phyloP scores from a whole-genome alignment of 2,329 filamentous ascomycete species.

The Cordyceps fumosorosea region DNA sequence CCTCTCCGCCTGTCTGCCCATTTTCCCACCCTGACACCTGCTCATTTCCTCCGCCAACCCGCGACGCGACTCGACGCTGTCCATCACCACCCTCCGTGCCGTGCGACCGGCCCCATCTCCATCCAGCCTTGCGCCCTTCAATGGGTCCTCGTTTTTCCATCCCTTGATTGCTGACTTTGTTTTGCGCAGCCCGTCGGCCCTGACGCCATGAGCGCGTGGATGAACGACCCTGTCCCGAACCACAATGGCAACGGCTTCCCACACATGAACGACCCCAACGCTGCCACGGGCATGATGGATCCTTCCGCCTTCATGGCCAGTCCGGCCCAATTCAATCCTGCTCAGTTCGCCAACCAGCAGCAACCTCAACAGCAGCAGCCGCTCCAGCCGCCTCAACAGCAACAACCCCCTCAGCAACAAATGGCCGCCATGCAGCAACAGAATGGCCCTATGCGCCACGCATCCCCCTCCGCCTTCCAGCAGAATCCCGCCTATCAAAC shows the following conservation, averaged over 20 bases:
- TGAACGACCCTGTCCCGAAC: conserved; percentile 64
- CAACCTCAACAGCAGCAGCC: conserved; percentile 19
- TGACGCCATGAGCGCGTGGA: conserved; percentile 64
- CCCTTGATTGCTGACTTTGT: conserved; percentile 40
- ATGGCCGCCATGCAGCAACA: conserved; percentile 58
- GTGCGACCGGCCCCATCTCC: conserved; percentile 42
- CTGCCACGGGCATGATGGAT: conserved; percentile 54
- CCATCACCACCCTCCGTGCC: conserved; percentile 33
- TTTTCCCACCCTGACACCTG: conserved; percentile 18
- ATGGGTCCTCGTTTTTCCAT: conserved; percentile 34
- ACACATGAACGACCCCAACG: conserved; percentile 57
- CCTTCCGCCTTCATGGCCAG: conserved; percentile 57
- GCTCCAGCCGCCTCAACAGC: conserved; percentile 18
- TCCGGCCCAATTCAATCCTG: conserved; percentile 53
- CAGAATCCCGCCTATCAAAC: conserved; percentile 70
- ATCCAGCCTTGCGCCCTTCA: conserved; percentile 32
- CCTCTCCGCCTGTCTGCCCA: conserved; percentile 8
- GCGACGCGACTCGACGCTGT: conserved; percentile 35
- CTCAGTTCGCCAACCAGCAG: conserved; percentile 51
- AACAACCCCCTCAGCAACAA: conserved; percentile 32
- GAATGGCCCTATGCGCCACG: conserved; percentile 78
- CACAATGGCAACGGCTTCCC: conserved; percentile 65
- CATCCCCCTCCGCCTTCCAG: conserved; percentile 65
- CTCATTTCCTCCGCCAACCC: conserved; percentile 32
- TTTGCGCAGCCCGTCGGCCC: conserved; percentile 37